phyloP scores from a whole-genome alignment of 2,329 filamentous ascomycete species.

The Dactylonectria macrodidyma region DNA sequence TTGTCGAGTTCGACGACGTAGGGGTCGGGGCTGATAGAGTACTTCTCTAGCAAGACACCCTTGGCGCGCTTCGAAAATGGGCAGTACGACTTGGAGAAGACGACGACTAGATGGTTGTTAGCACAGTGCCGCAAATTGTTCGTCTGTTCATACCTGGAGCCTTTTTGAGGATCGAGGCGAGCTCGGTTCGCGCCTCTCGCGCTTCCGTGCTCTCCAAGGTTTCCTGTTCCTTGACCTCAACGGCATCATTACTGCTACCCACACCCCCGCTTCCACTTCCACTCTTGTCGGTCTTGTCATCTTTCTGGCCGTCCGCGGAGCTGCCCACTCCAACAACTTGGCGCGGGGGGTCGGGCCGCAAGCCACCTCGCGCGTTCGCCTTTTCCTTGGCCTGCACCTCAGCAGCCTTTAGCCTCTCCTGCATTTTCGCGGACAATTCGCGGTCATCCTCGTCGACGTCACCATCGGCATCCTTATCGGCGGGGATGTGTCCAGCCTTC shows the following conservation, averaged over 20 bases:
- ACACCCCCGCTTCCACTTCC: constrained; percentile 37
- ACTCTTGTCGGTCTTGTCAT: constrained; percentile 56
- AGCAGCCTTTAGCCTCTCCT: constrained; percentile 76
- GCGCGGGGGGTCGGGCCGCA: constrained; percentile 72
- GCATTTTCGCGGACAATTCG: constrained; percentile 65
- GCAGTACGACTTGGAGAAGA: constrained; percentile 97
- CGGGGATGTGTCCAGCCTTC: constrained; percentile 56
- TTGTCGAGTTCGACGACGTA: constrained; percentile 92
- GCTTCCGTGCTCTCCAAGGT: constrained; percentile 69
- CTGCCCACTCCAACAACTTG: constrained; percentile 72
- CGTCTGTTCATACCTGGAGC: constrained; percentile 75
- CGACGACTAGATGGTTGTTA: constrained; percentile 75
- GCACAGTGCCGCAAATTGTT: constrained; percentile 16
- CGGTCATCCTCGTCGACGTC: constrained; percentile 71
- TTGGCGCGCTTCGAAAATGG: constrained; percentile 90
- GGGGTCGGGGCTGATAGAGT: constrained; percentile 85
- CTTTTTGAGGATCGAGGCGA: constrained; percentile 86
- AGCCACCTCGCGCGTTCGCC: constrained; percentile 76
- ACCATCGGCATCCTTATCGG: constrained; percentile 69
- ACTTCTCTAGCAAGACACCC: constrained; percentile 84
- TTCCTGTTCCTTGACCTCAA: constrained; percentile 52
- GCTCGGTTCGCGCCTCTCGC: constrained; percentile 76
- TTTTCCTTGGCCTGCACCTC: constrained; percentile 78
- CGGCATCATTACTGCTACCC: constrained; percentile 37
- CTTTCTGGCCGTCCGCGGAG: constrained; percentile 66